Base-by-base conservation (phyloP, 176 grass and related monocot genomes). In the Coix lacrymajobi region DNA sequence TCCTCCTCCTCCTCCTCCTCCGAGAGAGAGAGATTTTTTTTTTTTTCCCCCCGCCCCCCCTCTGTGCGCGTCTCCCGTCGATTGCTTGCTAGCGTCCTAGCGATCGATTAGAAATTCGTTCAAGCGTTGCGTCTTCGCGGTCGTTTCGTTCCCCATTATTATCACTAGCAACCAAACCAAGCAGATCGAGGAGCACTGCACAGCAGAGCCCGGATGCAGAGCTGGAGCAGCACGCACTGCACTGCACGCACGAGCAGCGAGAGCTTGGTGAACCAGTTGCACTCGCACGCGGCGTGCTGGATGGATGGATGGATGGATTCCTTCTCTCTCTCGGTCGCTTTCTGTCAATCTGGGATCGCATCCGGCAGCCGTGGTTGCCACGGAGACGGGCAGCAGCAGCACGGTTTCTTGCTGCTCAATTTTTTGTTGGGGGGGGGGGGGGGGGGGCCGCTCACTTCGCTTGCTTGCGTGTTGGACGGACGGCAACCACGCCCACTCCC, bases 121-220 rank as follows among this genome's bases (percentile, higher is more conserved):
- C 15, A 40, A 39, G 37, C 32, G 20, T 17, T 22, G 8, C 56
- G 4, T 3, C 12, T 65, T 16, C 33, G 13, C 31, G 3, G 5
- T 14, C 9, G 7, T 10, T 61, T n/a, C 14, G 12, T 17, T 29
- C 36, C 13, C 19, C 46, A 2, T 19, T 6, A 4, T 14, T 41
- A 6, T 10, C 6, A n/a, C 7, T 28, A 14, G 24, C 7, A 58
- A 58, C 8, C 3, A 32, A 7, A 5, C 52, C 17, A 22, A 5
- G 88, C 83, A 86, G 65, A 86, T 90, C 39, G 74, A 86, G 66
- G 74, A 86, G 58, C 79, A 49, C 51, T 56, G 51, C 52, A 24
- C 22, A 58, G 54, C 67, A 79, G 79, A 79, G 60, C 38, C 62
- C 56, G 83, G 88, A 68, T 90, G 67, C 44, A 74, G 84, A 83